Conservation (phyloP, 2,329 filamentous ascomycete species). For the Lachnellula occidentalis region DNA sequence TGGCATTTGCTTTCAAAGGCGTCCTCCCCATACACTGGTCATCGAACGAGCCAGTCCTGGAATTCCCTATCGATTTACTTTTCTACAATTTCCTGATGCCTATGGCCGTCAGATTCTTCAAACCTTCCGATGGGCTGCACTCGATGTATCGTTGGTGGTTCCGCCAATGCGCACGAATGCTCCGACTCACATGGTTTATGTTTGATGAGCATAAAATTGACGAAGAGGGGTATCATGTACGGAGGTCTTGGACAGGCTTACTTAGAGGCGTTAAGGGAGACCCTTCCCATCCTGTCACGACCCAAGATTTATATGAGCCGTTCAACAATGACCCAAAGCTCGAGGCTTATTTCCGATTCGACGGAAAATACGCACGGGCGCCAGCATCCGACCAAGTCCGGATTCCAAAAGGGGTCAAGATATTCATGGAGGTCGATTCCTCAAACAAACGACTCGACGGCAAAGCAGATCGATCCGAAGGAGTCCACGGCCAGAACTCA, state of each 20-base stretch:
- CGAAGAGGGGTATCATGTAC: constrained; percentile 68
- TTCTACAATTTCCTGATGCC: constrained; percentile 98
- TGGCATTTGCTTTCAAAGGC: constrained; percentile 59
- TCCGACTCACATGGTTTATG: constrained; percentile 86
- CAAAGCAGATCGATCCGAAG: constrained; percentile 44
- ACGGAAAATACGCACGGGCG: constrained; percentile 84
- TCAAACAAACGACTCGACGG: constrained; percentile 61
- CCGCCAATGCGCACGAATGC: constrained; percentile 69
- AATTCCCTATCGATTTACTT: constrained; percentile 89
- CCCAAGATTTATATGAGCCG: constrained; percentile 30
- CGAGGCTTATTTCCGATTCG: constrained; percentile 51
- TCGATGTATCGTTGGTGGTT: constrained; percentile 96
- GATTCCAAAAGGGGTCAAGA: constrained; percentile 74
- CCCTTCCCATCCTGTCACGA: constrained; percentile 10
- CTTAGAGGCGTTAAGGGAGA: constrained; percentile 39
- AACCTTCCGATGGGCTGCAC: constrained; percentile 78
- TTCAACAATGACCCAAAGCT: constrained; percentile 41
- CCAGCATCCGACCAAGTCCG: constrained; percentile 93
- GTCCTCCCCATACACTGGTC: constrained; percentile 92
- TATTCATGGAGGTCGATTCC: constrained; percentile 73
- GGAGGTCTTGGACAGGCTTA: constrained; percentile 54
- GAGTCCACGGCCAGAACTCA: constrained; percentile 48
- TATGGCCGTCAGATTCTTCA: constrained; percentile 74
- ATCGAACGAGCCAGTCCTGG: constrained; percentile 83
- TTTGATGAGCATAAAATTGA: constrained; percentile 78